These are phyloP conservation scores for Colletotrichum eremochloae DNA, from an alignment of 2,329 filamentous ascomycete genomes.

Conservation along the genomic window DNA sequence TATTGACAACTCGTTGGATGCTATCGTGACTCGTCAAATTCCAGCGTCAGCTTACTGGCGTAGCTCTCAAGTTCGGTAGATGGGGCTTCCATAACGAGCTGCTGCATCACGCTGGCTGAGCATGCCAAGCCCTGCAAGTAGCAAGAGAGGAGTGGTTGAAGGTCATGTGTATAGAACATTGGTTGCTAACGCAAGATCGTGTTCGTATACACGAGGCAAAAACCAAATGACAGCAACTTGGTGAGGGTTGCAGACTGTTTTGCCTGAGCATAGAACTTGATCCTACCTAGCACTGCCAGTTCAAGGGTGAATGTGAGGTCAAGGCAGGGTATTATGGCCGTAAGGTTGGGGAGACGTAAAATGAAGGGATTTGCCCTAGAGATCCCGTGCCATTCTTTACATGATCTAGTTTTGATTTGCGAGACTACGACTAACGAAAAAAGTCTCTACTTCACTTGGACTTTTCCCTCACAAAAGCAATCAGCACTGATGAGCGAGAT, in stretches of 20 bases:
- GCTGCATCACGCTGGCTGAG: not conserved
- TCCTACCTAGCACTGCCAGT: not conserved
- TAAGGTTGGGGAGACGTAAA: not conserved
- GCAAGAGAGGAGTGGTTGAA: not conserved
- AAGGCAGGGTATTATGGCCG: not conserved
- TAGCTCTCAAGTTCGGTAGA: not conserved
- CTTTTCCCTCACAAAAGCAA: not conserved
- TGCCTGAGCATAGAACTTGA: not conserved
- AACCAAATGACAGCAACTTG: no score
- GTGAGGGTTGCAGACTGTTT: not conserved
- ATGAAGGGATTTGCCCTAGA: rapidly evolving
- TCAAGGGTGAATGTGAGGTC: not conserved
- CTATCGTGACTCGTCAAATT: not conserved
- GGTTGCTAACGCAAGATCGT: no score
- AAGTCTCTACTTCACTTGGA: not conserved
- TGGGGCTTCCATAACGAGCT: not conserved
- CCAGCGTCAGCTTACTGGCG: not conserved
- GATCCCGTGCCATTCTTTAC: not conserved
- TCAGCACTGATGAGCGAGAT: no score
- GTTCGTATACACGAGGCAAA: no score
- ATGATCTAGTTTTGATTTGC: no score
- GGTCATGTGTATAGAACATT: not conserved
- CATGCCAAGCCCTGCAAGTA: not conserved
- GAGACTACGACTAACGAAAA: not conserved
- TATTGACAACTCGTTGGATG: not conserved